phyloP scores from a whole-genome alignment of 148 eudicot genomes.

The Mesembryanthemum crystallinum region DNA sequence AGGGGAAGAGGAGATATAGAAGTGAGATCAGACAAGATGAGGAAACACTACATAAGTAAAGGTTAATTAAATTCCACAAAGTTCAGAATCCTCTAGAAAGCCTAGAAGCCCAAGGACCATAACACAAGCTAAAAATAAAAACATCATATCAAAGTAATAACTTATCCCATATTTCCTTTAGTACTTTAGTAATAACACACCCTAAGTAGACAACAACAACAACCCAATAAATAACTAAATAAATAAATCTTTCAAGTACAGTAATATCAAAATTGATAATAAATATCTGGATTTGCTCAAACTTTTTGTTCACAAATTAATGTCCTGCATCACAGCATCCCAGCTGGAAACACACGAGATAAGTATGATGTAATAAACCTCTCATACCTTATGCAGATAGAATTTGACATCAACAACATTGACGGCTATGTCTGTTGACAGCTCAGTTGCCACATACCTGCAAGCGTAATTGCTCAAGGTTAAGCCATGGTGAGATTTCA shows the following conservation, averaged over 20 bases:
- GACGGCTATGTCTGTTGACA: slow-evolving; percentile 74
- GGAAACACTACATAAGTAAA: no score
- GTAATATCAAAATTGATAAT: not conserved
- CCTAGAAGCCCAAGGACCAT: no score
- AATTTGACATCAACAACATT: slow-evolving; percentile 74
- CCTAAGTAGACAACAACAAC: not conserved
- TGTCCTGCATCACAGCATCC: not conserved
- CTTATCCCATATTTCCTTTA: no score
- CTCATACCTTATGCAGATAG: slow-evolving; percentile 85
- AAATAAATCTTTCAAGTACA: no score
- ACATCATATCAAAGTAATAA: no score
- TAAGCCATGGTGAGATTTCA: slow-evolving; percentile 1
- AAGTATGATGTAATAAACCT: not conserved
- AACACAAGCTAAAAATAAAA: no score
- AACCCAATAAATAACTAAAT: no score
- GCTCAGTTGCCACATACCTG: slow-evolving; percentile 91
- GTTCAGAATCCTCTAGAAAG: no score
- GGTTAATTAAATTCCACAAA: no score
- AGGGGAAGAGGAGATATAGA: no score
- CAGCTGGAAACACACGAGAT: not conserved
- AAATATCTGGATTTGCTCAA: not conserved
- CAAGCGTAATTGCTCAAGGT: slow-evolving; percentile 13
- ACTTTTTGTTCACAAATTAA: not conserved
- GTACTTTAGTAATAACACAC: no score
- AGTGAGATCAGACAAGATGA: no score